Evolutionary conservation across 2,329 filamentous ascomycete species (phyloP), one percentile per base, ranked within the genome.

Genomic region (Hirsutella rhossiliensis): DNA sequence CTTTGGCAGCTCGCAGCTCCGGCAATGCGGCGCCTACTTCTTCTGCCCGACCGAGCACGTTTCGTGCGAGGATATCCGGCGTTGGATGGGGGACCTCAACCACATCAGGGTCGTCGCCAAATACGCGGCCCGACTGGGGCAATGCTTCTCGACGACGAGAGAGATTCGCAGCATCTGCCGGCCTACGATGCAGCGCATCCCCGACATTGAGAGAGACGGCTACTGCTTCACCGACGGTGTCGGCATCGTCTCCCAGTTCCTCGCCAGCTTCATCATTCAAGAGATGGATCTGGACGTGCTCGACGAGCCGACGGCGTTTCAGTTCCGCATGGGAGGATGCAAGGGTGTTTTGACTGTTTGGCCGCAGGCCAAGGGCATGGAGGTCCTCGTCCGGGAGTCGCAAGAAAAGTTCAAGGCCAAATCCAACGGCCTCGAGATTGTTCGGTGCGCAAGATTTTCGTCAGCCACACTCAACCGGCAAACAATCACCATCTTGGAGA

Each of bases 81-180:
- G 70, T 29, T 89, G 84, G 78, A 94, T 97, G 83, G 92, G 92
- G 0, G 67, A 83, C 13, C 94, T 98, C 54, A 72, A 71, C 13
- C 76, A 87, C 49, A 96, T 96, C 60, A 78, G 73, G 44, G 76
- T 84, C 23, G 76, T 94, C n/a, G 89, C 90, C 28, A 96, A 94
- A 56, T 86, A 89, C 58, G 85, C 87, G 40, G 87, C 92, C 27
- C 78, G 92, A 27, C 69, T 97, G 17, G 92, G 92, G 0, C 92
- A 97, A 62, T 96, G 89, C 58, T 96, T 98, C 58, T 96, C 92
- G 0, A 96, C 90, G 0, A 98, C 92, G 1, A 71, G 85, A 47
- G 80, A 84, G 11, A 80, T 94, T 37, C 72, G 69, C 27, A 73
- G 78, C 15, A 76, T 80, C 19, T 73, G 71, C 0, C 75, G 82